These are phyloP conservation scores for Ceratonia siliqua DNA, from an alignment of 306 rosid genomes.

Conservation along the genomic window DNA sequence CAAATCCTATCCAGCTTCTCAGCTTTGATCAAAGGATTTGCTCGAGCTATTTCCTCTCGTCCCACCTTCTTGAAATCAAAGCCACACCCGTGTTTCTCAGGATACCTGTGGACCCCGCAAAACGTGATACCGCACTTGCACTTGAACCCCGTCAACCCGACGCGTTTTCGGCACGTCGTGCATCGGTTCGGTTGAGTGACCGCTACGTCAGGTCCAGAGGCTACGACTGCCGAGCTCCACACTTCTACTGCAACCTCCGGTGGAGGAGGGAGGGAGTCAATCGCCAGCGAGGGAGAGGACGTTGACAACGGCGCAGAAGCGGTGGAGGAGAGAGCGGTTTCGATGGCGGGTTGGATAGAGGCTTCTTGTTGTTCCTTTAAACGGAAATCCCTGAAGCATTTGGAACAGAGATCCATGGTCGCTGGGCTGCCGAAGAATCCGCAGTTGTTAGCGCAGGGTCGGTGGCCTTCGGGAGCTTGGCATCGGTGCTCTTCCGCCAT, in stretches of 20 bases:
- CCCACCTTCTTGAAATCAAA: conserved; percentile 84
- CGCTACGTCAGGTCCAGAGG: not conserved
- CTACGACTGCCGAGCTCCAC: not conserved
- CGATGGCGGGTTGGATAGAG: conserved; percentile 76
- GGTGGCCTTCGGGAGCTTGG: conserved; percentile 83
- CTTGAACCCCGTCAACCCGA: conserved; percentile 79
- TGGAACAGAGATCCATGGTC: conserved; percentile 91
- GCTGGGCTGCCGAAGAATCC: conserved; percentile 92
- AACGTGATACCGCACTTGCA: conserved; percentile 81
- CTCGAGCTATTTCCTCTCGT: conserved; percentile 77
- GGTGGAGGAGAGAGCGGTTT: conserved; percentile 62
- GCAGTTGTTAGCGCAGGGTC: conserved; percentile 86
- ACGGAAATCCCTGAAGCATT: conserved; percentile 71
- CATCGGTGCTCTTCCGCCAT: conserved; percentile 97
- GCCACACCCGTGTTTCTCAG: conserved; percentile 82
- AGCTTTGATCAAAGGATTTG: conserved; percentile 79
- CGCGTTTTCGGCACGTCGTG: conserved; percentile 68
- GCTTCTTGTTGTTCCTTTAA: conserved; percentile 70
- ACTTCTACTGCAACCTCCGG: conserved; percentile 29
- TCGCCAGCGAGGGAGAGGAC: conserved; percentile 12
- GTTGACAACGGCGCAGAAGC: not conserved
- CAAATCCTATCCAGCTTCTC: conserved; percentile 73
- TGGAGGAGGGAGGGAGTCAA: conserved; percentile 34
- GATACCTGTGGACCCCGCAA: conserved; percentile 89
- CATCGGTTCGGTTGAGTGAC: conserved; percentile 59